Conservation (phyloP, 1,284 basidiomycete species). For the Xerocomus nothofagi region DNA sequence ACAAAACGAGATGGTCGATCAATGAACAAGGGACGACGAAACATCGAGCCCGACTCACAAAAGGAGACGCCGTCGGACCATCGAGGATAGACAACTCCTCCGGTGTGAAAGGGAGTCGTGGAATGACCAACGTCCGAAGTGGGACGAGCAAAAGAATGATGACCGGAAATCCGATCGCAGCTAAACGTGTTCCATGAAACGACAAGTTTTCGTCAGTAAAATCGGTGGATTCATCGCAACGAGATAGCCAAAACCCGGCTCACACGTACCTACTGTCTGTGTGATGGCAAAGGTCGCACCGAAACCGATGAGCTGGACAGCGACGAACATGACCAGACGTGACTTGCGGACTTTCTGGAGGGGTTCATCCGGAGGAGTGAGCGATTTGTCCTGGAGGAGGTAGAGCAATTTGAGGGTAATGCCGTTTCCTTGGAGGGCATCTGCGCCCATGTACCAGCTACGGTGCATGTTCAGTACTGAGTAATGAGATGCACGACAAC, state of each 20-base stretch:
- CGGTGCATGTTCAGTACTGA: background rate
- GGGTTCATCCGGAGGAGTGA: slow-evolving; percentile 67
- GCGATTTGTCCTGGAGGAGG: slow-evolving; percentile 71
- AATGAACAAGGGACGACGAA: no score
- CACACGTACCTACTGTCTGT: slow-evolving; percentile 77
- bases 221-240: no score
- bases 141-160: slow-evolving; percentile 91
- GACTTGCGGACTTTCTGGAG: slow-evolving; percentile 74
- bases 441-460: slow-evolving; percentile 90
- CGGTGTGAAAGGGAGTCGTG: slow-evolving; percentile 73
- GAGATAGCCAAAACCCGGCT: background rate
- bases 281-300: slow-evolving; percentile 90
- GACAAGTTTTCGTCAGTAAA: slow-evolving; percentile 4
- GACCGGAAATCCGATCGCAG: slow-evolving; percentile 89
- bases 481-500: slow-evolving; percentile 4
- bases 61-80: slow-evolving; percentile 81
- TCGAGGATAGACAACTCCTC: slow-evolving; percentile 87
- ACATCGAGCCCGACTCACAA: slow-evolving; percentile 52
- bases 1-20: background rate
- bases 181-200: slow-evolving; percentile 42
- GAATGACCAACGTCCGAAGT: slow-evolving; percentile 71
- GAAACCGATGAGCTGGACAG: slow-evolving; percentile 83
- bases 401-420: slow-evolving; percentile 85
- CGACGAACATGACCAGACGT: slow-evolving; percentile 76
- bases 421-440: slow-evolving; percentile 80